Evolutionary conservation across 768 basidiomycete species (phyloP), one percentile per base, ranked within the genome.

Genomic region (Tylopilus sp.): DNA sequence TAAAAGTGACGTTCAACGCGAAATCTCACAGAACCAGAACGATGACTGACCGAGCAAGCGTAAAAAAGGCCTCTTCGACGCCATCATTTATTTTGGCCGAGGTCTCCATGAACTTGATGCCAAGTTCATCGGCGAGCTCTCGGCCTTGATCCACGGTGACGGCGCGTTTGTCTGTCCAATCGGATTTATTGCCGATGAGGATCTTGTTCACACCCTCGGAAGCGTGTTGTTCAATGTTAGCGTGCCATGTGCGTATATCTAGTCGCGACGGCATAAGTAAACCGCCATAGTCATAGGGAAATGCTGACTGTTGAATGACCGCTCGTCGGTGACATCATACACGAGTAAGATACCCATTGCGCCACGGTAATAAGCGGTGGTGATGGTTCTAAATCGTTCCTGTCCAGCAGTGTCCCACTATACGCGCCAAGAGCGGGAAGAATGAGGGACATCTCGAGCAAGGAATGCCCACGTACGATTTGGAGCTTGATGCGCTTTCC

Each of bases 371-470:
- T 99, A 99, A 12, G 97, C 93, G 21, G 95, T 95, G 41, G 97
- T 98, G 71, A 99, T 98, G 19, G 97, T 98, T 67, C 96, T 81
- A 78, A 98, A 98, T 25, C 95, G 88, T 76, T 99, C 97, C 77
- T 98, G 96, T 29, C 97, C 97, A 51, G 96, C 95, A 54, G 96
- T 99, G 70, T 98, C 96, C 96, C 96, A 98, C 95, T 98, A 64
- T 49, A 50, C 44, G 37, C 34, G 34, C 13, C 16, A 36, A 28
- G 29, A 11, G n/a, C 8, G 24, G 54, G 43, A 55, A 42, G 1
- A 36, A 24, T 55, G 43, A 55, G 45, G 1, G 40, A 24, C 5
- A 29, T 36, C 25, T 41, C 31, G 41, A 4, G 19, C 17, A 38
- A 17, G 19, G 5, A 8, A 4, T 8, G 22, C 25, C 16, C 13